Base-by-base conservation (phyloP, 805 yeast species). In the Cyberlindnera bimundalis region DNA sequence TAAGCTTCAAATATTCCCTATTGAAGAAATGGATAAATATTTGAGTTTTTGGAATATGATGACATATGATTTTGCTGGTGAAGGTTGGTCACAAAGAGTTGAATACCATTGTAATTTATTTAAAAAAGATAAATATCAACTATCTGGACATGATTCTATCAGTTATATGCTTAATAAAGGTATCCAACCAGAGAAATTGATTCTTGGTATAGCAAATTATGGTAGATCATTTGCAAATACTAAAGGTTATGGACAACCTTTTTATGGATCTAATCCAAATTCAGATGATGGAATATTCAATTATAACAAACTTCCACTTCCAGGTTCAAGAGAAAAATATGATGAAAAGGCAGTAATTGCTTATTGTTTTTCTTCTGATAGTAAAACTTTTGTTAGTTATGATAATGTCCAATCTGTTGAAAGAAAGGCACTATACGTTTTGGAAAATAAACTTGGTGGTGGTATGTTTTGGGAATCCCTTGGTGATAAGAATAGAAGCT, bases 381-480 rank as follows among this genome's bases (percentile, higher is more conserved):
- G 56, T 0, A 59, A 52, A 26, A 64, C 62, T 5, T 63, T 84
- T 33, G 69, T 84, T 2, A 70, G 75, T 6, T 91, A 84, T 60
- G 99, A 91, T 57, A 82, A 74, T 46, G 67, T 66, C 0, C 64
- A 67, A 5, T 70, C 82, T 2, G 76, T 74, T 2, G 52, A 57
- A 8, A 51, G 52, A 14, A 93, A 91, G 58, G 88, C 87, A 0
- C 52, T 65, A 21, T 88, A 76, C 51, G 77, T 83, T 7, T 51
- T 48, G 29, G 50, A 60, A 16, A 59, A 65, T 6, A 55, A 66
- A 0, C 63, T 89, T 9, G 95, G 82, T 0, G 98, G 99, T 0
- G 96, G 85, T 0, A 81, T 93, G 78, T 90, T 86, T 82, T 91
- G 98, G 98, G 97, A 91, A 53, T 81, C 96, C 0, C 73, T 81